These are phyloP conservation scores for Aspergillus clavatus DNA, from an alignment of 2,329 filamentous ascomycete genomes.

Conservation along the genomic window DNA sequence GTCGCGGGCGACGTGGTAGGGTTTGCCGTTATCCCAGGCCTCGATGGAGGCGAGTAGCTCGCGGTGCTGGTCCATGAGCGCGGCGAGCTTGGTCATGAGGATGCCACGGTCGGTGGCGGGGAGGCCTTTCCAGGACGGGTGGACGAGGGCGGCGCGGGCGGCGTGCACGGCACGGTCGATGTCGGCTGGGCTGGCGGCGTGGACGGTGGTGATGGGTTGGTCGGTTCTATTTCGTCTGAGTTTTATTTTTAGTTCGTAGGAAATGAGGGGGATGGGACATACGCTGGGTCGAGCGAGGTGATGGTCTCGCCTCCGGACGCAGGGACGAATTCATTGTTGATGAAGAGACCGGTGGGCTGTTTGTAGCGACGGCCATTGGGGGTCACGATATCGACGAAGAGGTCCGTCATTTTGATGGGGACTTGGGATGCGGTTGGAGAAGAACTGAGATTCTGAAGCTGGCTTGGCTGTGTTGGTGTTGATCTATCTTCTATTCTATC, in stretches of 20 bases:
- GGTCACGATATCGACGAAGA: no score
- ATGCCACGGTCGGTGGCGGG: slow-evolving; percentile 56
- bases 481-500: no score
- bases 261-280: slow-evolving; percentile 13
- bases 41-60: slow-evolving; percentile 63
- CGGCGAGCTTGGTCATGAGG: slow-evolving; percentile 65
- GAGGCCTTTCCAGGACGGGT: slow-evolving; percentile 32
- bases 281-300: slow-evolving; percentile 62
- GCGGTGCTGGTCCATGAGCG: slow-evolving; percentile 62
- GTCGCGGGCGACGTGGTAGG: slow-evolving; percentile 45
- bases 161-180: slow-evolving; percentile 30
- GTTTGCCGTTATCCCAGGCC: slow-evolving; percentile 70
- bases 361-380: slow-evolving; percentile 69
- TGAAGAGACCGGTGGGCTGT: slow-evolving; percentile 72
- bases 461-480: no score
- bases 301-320: slow-evolving; percentile 62
- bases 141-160: slow-evolving; percentile 31
- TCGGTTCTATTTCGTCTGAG: slow-evolving; percentile 63
- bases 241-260: slow-evolving; percentile 38
- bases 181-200: slow-evolving; percentile 48
- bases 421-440: no score
- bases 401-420: no score
- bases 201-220: slow-evolving; percentile 68
- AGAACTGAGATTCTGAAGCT: no score
- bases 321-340: slow-evolving; percentile 78